Percentiles rank a stretch among this genome's conserved stretches.
These are phyloP conservation scores for Samsoniella hepiali DNA, from an alignment of 2,329 filamentous ascomycete species.

Conservation along the genomic window DNA sequence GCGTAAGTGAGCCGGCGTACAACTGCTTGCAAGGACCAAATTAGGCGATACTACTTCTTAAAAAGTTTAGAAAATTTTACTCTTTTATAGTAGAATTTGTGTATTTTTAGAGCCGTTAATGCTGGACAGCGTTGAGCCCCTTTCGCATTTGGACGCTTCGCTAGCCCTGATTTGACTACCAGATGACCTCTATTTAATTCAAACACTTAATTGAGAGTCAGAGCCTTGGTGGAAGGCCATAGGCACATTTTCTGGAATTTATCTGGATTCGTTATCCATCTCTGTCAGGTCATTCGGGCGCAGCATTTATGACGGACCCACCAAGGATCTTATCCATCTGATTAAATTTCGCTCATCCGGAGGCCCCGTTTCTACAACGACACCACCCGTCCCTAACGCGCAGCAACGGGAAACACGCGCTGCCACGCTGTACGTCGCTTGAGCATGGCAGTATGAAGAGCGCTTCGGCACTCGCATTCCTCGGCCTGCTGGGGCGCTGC, in stretches of 20 bases:
- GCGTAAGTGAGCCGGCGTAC: too few relatives aligned
- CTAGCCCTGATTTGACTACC: too few relatives aligned
- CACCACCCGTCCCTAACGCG: not conserved
- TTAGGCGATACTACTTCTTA: too few relatives aligned
- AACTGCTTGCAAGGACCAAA: too few relatives aligned
- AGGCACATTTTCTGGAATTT: not conserved
- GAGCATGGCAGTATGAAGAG: conserved; percentile 8
- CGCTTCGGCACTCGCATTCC: not conserved
- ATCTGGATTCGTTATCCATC: not conserved
- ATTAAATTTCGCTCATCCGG: not conserved
- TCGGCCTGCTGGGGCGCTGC: not conserved
- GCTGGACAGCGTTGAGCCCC: too few relatives aligned
- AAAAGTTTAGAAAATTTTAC: too few relatives aligned
- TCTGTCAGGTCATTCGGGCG: not conserved
- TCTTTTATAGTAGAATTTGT: too few relatives aligned
- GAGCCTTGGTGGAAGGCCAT: too few relatives aligned
- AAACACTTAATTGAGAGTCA: too few relatives aligned
- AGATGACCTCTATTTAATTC: too few relatives aligned
- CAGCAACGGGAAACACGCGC: not conserved
- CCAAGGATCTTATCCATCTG: not conserved
- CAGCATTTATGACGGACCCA: not conserved
- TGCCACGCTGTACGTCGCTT: not conserved
- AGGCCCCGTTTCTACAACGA: not conserved
- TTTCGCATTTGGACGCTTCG: too few relatives aligned
- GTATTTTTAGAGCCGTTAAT: too few relatives aligned